These are phyloP conservation scores for grape (Vitis vinifera) DNA, from an alignment of 164 flowering plant species.

Conservation along the genomic window ASM3070453v1 NC_081818.1:25420001-25420500, in stretches of 20 bases:
- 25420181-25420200: neutral
- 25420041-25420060: too few species aligned
- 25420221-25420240: neutral
- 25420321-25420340: neutral
- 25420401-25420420: neutral
- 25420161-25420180: neutral
- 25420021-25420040: too few species aligned
- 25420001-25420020: too few species aligned
- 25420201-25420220: neutral
- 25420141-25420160: neutral
- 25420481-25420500: too few species aligned
- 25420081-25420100: neutral
- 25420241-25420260: neutral
- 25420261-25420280: neutral
- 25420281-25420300: constrained; percentile 1
- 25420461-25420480: neutral
- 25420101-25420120: neutral
- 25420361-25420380: constrained; percentile 1
- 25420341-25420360: constrained; percentile 8
- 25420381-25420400: neutral
- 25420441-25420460: constrained; percentile 1
- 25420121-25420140: neutral
- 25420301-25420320: neutral
- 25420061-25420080: neutral
- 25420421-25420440: constrained; percentile 10